These are phyloP conservation scores for Carex arenaria DNA, from an alignment of 202 grass and related monocot species.

Conservation along the genomic window DNA sequence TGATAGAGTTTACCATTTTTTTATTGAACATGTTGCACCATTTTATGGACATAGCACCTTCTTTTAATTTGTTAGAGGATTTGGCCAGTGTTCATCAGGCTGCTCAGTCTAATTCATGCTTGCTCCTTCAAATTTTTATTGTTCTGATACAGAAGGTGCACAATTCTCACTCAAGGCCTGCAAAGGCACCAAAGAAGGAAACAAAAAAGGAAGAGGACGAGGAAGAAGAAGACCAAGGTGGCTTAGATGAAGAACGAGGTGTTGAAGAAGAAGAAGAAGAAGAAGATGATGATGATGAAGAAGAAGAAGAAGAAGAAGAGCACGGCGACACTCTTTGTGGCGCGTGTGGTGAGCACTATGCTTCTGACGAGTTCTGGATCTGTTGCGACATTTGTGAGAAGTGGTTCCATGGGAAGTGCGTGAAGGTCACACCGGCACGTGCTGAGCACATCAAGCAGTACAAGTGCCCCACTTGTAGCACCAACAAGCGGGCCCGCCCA, in stretches of 20 bases:
- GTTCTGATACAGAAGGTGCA: conserved; percentile 35
- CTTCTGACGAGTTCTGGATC: conserved; percentile 95
- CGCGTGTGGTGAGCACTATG: conserved; percentile 79
- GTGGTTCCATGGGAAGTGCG: conserved; percentile 96
- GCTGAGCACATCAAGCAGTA: conserved; percentile 98
- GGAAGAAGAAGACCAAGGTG: conserved; percentile 5
- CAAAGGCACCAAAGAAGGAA: conserved; percentile 43
- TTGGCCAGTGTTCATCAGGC: neutral
- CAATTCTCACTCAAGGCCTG: conserved; percentile 38
- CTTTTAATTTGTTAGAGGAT: neutral
- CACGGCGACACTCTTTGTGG: conserved; percentile 77
- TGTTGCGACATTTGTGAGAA: conserved; percentile 96
- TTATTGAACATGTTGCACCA: neutral
- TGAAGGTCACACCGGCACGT: conserved; percentile 91
- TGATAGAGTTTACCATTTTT: neutral
- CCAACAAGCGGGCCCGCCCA: conserved; percentile 55
- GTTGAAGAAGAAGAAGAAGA: conserved; percentile 41
- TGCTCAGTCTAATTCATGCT: neutral
- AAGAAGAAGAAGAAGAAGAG: conserved; percentile 62
- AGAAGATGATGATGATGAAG: conserved; percentile 40
- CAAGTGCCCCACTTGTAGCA: conserved; percentile 80
- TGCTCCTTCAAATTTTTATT: neutral
- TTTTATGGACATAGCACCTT: neutral
- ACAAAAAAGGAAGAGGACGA: conserved; percentile 47
- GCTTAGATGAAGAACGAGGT: conserved; percentile 32